A percentile compares a stretch with the other conserved stretches of the same genome.
Conservation (phyloP, 306 rosid species). For the Mucuna pruriens region DNA sequence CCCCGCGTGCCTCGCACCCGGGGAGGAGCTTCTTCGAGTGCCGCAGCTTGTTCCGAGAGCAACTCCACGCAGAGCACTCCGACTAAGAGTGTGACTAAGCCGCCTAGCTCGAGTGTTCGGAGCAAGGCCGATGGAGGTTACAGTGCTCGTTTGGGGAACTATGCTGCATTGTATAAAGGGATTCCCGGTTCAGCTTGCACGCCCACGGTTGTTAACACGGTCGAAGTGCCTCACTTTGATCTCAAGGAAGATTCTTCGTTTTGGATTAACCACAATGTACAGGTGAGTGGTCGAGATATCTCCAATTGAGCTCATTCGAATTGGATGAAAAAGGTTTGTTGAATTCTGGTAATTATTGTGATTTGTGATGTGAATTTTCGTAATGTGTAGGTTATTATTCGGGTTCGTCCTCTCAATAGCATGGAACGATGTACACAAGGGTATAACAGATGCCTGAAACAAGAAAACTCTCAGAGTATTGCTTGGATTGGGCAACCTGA, state of each 20-base stretch:
- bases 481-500: conserved; percentile 92
- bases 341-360: conserved; percentile 34
- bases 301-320: background rate
- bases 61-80: conserved; percentile 88
- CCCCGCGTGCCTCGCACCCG: conserved; percentile 59
- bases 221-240: conserved; percentile 96
- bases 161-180: conserved; percentile 78
- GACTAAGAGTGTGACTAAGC: conserved; percentile 76
- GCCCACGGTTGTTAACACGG: conserved; percentile 66
- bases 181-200: conserved; percentile 53
- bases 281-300: conserved; percentile 59
- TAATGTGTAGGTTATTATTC: conserved; percentile 73
- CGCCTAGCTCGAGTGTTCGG: conserved; percentile 61
- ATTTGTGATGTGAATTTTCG: conserved; percentile 36
- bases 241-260: conserved; percentile 93
- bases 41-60: conserved; percentile 63
- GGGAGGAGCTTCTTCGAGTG: conserved; percentile 54
- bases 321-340: background rate
- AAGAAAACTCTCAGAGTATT: conserved; percentile 77
- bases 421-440: conserved; percentile 73
- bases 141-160: conserved; percentile 62
- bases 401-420: conserved; percentile 93
- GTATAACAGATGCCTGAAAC: conserved; percentile 86
- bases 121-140: conserved; percentile 70
- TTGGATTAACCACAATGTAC: conserved; percentile 97